phyloP scores from a whole-genome alignment of 495 filamentous ascomycete species.

The Aspergillus cristatus region DNA sequence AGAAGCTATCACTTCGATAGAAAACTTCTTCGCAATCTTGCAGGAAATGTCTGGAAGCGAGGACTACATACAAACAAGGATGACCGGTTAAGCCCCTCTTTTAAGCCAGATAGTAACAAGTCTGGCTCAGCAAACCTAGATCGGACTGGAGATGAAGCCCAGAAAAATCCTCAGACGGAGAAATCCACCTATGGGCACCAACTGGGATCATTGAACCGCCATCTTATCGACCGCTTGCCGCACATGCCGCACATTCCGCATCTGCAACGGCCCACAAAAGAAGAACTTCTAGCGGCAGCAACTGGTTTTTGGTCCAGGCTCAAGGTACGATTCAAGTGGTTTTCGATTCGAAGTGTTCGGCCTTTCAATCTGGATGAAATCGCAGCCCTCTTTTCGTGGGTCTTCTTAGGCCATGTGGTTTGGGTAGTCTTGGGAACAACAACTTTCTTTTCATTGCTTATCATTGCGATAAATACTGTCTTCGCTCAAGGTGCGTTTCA shows the following conservation, averaged over 20 bases:
- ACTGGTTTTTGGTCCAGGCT: conserved; percentile 89
- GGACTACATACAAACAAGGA: conserved; percentile 26
- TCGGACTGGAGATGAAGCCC: conserved; percentile 5
- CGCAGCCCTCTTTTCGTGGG: conserved; percentile 90
- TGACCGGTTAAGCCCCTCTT: conserved; percentile 5
- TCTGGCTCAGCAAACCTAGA: conserved; percentile 1
- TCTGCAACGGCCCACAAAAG: conserved; percentile 79
- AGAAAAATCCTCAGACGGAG: not conserved
- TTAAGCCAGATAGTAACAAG: conserved; percentile 8
- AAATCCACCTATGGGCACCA: conserved; percentile 6
- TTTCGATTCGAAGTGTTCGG: conserved; percentile 87
- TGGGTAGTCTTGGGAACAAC: conserved; percentile 95
- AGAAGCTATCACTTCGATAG: conserved; percentile 9
- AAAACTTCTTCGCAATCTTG: conserved; percentile 3
- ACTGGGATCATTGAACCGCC: conserved; percentile 21
- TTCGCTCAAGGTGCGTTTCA: conserved; percentile 71
- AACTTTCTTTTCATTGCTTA: conserved; percentile 88
- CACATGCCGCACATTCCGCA: conserved; percentile 63
- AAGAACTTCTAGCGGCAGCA: conserved; percentile 85
- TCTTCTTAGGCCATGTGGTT: conserved; percentile 82
- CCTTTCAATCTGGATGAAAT: conserved; percentile 96
- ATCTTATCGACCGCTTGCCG: conserved; percentile 55
- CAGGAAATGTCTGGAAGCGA: conserved; percentile 20
- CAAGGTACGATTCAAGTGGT: conserved; percentile 93
- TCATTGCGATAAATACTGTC: conserved; percentile 87